Percentiles rank a stretch among this genome's conserved stretches.
Conservation (phyloP, 2,329 filamentous ascomycete genomes). For the Phyllosticta citribraziliensis region DNA sequence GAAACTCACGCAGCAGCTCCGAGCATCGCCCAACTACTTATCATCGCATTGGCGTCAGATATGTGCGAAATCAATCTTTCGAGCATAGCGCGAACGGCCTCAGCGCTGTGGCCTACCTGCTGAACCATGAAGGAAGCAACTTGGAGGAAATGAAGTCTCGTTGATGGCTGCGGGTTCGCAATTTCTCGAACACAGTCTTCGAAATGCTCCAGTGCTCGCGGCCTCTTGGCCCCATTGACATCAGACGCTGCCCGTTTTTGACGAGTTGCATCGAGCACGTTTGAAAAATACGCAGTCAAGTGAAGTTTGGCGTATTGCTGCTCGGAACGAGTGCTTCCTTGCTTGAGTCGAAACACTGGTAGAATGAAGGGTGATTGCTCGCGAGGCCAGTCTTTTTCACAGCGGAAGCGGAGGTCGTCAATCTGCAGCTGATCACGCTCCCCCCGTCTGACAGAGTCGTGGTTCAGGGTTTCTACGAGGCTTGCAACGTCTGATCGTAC, state of each 20-base stretch:
- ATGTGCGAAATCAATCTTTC: constrained; percentile 49
- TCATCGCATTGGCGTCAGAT: constrained; percentile 56
- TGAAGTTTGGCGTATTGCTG: constrained; percentile 28
- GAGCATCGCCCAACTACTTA: constrained; percentile 75
- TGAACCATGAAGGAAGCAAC: constrained; percentile 41
- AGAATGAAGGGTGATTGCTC: constrained; percentile 13
- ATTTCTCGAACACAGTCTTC: constrained; percentile 32
- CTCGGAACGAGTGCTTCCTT: constrained; percentile 24
- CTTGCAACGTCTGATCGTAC: constrained; percentile 46
- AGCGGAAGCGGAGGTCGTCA: constrained; percentile 52
- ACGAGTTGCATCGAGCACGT: constrained; percentile 20
- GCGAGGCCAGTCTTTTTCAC: constrained; percentile 20
- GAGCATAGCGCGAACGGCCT: constrained; percentile 48
- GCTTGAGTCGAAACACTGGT: constrained; percentile 21
- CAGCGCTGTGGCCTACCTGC: constrained; percentile 29
- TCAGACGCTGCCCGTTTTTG: not conserved
- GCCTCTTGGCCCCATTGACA: constrained; percentile 27
- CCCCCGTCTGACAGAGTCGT: constrained; percentile 65
- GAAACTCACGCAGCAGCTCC: constrained; percentile 62
- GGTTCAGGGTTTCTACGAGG: constrained; percentile 61
- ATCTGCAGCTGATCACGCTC: constrained; percentile 65
- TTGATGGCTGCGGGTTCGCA: constrained; percentile 23
- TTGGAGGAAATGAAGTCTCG: constrained; percentile 44
- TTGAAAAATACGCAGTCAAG: constrained; percentile 30
- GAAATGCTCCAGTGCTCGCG: constrained; percentile 27